Percentiles rank a stretch among this genome's conserved stretches.
Conservation (phyloP, 345 rosid species). For the Camelina sativa region DNA sequence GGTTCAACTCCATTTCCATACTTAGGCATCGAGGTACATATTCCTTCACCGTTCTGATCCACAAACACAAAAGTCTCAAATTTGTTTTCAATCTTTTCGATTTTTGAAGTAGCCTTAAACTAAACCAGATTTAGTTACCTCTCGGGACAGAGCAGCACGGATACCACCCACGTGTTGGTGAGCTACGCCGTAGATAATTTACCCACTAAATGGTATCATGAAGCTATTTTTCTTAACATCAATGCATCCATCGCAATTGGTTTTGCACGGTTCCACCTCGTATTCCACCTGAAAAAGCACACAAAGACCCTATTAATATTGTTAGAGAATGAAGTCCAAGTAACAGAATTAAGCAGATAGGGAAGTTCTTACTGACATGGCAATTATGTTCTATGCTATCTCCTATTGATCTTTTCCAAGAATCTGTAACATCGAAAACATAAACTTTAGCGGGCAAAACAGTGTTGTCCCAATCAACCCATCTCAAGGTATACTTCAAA, state of each 20-base stretch:
- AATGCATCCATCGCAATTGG: constrained; percentile 43
- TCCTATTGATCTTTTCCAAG: constrained; percentile 53
- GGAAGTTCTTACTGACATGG: constrained; percentile 49
- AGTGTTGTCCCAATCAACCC: constrained; percentile 72
- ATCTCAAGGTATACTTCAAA: constrained; percentile 68
- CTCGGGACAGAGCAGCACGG: constrained; percentile 70
- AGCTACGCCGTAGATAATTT: constrained; percentile 77
- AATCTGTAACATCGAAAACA: constrained; percentile 81
- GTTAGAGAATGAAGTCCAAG: constrained; percentile 16
- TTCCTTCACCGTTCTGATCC: constrained; percentile 61
- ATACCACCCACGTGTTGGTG: constrained; percentile 82
- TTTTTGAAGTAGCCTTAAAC: constrained; percentile 13
- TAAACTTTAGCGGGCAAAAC: constrained; percentile 69
- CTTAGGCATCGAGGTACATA: constrained; percentile 62
- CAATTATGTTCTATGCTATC: constrained; percentile 56
- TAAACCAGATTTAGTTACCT: constrained; percentile 51
- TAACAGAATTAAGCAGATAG: neutral
- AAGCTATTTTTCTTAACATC: constrained; percentile 58
- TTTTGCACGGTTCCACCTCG: constrained; percentile 57
- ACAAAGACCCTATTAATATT: neutral
- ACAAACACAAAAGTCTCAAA: constrained; percentile 14
- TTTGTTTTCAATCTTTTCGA: constrained; percentile 10
- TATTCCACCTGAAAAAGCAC: constrained; percentile 62
- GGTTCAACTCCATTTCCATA: constrained; percentile 79
- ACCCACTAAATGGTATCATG: constrained; percentile 68